Base-by-base conservation (phyloP, 768 basidiomycete genomes). In the Rhodotorula paludigena region DNA sequence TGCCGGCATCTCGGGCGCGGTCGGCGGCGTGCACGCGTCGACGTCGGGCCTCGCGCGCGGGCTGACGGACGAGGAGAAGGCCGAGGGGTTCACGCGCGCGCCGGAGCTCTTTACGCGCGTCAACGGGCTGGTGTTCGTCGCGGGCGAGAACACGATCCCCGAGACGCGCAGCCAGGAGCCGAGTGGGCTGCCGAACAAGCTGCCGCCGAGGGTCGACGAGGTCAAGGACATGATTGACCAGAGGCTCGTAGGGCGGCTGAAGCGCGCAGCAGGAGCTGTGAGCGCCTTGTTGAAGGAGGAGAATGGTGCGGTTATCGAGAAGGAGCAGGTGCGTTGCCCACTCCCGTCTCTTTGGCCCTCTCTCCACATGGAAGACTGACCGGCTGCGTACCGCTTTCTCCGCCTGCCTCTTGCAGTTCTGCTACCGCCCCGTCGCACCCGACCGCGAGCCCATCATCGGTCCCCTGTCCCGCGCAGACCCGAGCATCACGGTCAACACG, bases 361-460 rank as follows among this genome's bases (percentile, higher is more conserved):
- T 12, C 39, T 21, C 1, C 18, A 28, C 6, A 20, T 2, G 7
- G 21, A 11, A 15, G 3, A 8, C n/a, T 23, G 2, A 35, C n/a
- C n/a, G n/a, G n/a, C n/a, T n/a, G n/a, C n/a, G 15, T 2, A 30
- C 39, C 8, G 3, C 48, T 32, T 14, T 8, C n/a, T 42, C 2
- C 5, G n/a, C n/a, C 36, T 21, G 21, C 20, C 23, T 16, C 39
- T 5, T 18, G 23, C 56, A 54, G 79, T 73, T 81, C 64, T 81
- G 80, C 74, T 80, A 80, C 70, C 76, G 80, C 30, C 80, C 79
- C 10, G 73, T 80, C 57, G 75, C 74, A 23, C 71, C 69, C 49
- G 77, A 74, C 56, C 76, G 77, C 32, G 65, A 73, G 52, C 79
- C 80, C 1, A 67, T 80, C 42, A 70, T 81, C 32, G 77, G 77